A percentile compares a stretch with the other conserved stretches of the same genome.
Conservation (phyloP, 1,139 yeast genomes). For the Diutina siamensis region DNA sequence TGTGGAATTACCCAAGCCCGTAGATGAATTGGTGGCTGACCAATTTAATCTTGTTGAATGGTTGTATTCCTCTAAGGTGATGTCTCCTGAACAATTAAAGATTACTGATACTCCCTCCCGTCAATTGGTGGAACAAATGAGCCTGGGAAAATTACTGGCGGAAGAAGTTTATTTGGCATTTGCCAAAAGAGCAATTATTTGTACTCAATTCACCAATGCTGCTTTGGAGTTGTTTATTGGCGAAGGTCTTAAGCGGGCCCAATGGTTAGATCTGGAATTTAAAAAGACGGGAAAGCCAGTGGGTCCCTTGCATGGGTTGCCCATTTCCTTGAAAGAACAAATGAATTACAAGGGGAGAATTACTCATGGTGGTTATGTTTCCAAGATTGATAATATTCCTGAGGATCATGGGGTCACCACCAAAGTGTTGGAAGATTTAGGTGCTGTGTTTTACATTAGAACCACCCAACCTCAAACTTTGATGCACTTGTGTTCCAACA, state of each 20-base stretch:
- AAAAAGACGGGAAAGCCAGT: conserved; percentile 36
- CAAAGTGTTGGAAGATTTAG: conserved; percentile 44
- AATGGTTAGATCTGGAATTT: conserved; percentile 9
- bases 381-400: conserved; percentile 38
- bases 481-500: conserved; percentile 36
- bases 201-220: conserved; percentile 11
- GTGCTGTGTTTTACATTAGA: conserved; percentile 50
- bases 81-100: conserved; percentile 31
- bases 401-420: conserved; percentile 39
- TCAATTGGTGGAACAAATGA: conserved; percentile 24
- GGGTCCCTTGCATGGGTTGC: conserved; percentile 73
- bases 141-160: conserved; percentile 28
- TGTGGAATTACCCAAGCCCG: conserved; percentile 28
- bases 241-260: conserved; percentile 11
- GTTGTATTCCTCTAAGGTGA: conserved; percentile 28
- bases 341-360: conserved; percentile 44
- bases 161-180: conserved; percentile 27
- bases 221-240: conserved; percentile 11
- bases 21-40: conserved; percentile 25
- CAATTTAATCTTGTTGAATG: conserved; percentile 37
- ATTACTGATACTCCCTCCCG: conserved; percentile 37
- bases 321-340: conserved; percentile 70
- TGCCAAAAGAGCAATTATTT: conserved; percentile 10
- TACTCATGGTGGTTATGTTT: conserved; percentile 56
- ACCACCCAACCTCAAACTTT: conserved; percentile 37